phyloP scores from a whole-genome alignment of 371 early-diverging fungal genomes.

The Syncephalastrum monosporum region DNA sequence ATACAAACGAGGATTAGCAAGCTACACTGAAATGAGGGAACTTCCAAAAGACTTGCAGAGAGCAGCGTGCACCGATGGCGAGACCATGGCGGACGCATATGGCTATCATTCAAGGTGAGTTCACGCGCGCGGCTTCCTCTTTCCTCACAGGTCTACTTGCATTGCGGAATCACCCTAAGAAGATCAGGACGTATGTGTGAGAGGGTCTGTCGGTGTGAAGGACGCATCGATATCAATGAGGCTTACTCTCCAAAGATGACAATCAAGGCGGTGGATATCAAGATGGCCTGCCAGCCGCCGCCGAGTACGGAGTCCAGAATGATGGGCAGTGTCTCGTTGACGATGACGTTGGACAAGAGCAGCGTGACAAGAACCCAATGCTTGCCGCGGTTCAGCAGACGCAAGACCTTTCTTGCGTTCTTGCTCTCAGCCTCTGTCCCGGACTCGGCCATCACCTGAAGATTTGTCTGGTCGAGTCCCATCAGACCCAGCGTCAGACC shows the following conservation, averaged over 20 bases:
- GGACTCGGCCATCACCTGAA: slow-evolving; percentile 70
- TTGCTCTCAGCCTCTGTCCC: slow-evolving; percentile 64
- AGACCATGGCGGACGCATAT: slow-evolving; percentile 73
- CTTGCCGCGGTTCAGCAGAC: slow-evolving; percentile 68
- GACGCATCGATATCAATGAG: too few relatives aligned
- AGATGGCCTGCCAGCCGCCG: slow-evolving; percentile 83
- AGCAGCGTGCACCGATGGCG: slow-evolving; percentile 69
- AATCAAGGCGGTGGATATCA: slow-evolving; percentile 85
- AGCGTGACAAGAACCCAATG: slow-evolving; percentile 90
- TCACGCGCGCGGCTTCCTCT: not conserved
- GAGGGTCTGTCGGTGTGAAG: too few relatives aligned
- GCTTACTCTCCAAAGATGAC: slow-evolving; percentile 93
- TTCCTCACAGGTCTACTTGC: slow-evolving; percentile 14
- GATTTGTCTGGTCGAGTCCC: slow-evolving; percentile 72
- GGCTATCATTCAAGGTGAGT: slow-evolving; percentile 32
- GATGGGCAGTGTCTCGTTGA: slow-evolving; percentile 95
- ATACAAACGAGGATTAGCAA: not conserved
- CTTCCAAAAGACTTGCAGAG: slow-evolving; percentile 32
- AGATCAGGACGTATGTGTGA: not conserved
- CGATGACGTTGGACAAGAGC: slow-evolving; percentile 86
- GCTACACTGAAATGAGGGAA: too few relatives aligned
- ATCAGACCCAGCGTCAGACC: slow-evolving; percentile 86
- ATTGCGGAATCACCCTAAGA: slow-evolving; percentile 47
- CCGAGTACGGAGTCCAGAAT: slow-evolving; percentile 81
- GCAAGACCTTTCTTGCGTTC: slow-evolving; percentile 69